These are phyloP conservation scores for Mortierella antarctica DNA, from an alignment of 192 early-diverging fungal genomes.

Conservation along the genomic window DNA sequence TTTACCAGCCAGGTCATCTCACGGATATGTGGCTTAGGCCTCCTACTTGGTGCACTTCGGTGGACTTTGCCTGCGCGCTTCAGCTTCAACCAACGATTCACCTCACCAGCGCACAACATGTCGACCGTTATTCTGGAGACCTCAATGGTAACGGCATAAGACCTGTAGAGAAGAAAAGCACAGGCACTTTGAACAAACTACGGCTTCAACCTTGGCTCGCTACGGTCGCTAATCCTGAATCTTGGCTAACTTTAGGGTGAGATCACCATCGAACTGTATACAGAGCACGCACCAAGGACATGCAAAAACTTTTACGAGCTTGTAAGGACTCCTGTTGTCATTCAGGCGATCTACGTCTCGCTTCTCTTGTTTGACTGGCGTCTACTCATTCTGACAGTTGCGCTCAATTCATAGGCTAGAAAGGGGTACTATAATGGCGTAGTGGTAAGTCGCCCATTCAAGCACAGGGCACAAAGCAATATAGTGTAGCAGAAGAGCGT, in stretches of 20 bases:
- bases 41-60: not conserved
- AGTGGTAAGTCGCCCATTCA: constrained; percentile 60
- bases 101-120: constrained; percentile 17
- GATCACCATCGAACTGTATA: constrained; percentile 85
- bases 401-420: constrained; percentile 64
- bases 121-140: constrained; percentile 62
- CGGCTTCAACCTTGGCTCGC: not conserved
- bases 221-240: not conserved
- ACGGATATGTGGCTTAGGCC: not conserved
- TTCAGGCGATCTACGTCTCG: not conserved
- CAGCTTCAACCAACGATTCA: not conserved
- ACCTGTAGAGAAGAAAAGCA: not conserved
- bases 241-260: constrained; percentile 53
- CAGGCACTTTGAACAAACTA: not conserved
- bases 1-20: not conserved
- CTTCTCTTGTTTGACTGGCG: not conserved
- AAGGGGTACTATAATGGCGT: constrained; percentile 85
- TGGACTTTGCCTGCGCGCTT: not conserved
- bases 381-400: not conserved
- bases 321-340: constrained; percentile 33
- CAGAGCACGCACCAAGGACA: constrained; percentile 84
- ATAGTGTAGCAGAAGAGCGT: not conserved
- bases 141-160: constrained; percentile 53
- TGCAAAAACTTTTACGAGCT: constrained; percentile 89
- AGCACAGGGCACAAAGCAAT: not conserved